phyloP scores from a whole-genome alignment of 2,329 filamentous ascomycete genomes.

The Verticillium nonalfalfae region DNA sequence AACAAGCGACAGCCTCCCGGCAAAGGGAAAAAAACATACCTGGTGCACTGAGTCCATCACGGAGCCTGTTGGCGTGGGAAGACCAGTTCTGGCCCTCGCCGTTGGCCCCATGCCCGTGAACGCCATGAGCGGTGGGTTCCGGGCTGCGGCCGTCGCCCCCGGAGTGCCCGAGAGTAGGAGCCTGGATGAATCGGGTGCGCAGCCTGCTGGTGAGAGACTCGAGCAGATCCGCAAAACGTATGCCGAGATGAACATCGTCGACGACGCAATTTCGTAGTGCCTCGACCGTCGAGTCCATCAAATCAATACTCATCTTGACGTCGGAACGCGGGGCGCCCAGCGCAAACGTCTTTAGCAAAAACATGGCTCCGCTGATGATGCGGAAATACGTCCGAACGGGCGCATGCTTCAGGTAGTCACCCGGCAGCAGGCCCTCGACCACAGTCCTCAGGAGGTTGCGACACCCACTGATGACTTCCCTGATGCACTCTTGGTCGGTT shows the following conservation, averaged over 20 bases:
- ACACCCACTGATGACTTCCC: constrained; percentile 70
- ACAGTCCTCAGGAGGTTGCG: constrained; percentile 72
- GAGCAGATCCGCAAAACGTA: constrained; percentile 76
- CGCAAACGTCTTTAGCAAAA: constrained; percentile 77
- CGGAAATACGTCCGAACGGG: constrained; percentile 81
- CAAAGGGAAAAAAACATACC: constrained; percentile 18
- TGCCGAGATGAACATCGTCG: constrained; percentile 80
- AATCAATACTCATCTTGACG: constrained; percentile 65
- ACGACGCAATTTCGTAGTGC: constrained; percentile 73
- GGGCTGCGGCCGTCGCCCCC: constrained; percentile 33
- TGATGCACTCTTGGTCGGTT: constrained; percentile 66
- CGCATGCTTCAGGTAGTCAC: constrained; percentile 73
- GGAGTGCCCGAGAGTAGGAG: constrained; percentile 39
- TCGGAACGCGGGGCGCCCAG: constrained; percentile 74
- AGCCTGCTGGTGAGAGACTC: constrained; percentile 70
- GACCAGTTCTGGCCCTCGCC: constrained; percentile 13
- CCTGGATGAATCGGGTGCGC: constrained; percentile 67
- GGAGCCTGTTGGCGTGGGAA: constrained; percentile 30
- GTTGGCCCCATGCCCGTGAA: constrained; percentile 10
- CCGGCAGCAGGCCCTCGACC: constrained; percentile 67
- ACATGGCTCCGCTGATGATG: constrained; percentile 81
- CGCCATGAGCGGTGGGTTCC: constrained; percentile 15
- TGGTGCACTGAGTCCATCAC: constrained; percentile 31
- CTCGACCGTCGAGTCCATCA: constrained; percentile 70
- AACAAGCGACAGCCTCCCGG: background rate